A percentile compares a stretch with the other conserved stretches of the same genome.
Evolutionary conservation across 345 rosid species (phyloP).

Genomic region (Eucalyptus cloeziana): DNA sequence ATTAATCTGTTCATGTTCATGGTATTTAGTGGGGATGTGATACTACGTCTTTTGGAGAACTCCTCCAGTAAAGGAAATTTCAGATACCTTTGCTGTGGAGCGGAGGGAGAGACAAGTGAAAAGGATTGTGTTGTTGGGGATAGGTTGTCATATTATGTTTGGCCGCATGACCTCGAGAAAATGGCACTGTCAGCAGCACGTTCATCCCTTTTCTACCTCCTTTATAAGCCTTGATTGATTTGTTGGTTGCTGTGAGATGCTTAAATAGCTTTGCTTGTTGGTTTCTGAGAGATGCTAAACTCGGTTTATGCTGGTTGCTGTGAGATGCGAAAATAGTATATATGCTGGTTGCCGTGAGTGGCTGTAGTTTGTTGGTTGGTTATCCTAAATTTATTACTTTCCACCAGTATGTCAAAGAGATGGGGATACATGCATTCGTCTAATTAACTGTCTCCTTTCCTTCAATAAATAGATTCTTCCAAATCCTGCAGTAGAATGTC

Average conservation of each 20-base stretch:
- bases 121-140: background rate
- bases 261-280: background rate
- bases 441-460: background rate
- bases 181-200: background rate
- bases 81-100: background rate
- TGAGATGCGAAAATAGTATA: background rate
- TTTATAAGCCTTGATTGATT: background rate
- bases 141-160: background rate
- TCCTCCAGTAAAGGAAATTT: background rate
- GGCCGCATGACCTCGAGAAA: background rate
- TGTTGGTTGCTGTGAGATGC: background rate
- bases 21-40: background rate
- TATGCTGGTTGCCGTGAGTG: background rate
- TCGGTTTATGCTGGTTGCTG: background rate
- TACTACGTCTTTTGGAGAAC: background rate
- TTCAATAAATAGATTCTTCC: background rate
- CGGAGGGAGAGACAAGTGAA: background rate
- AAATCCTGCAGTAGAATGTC: background rate
- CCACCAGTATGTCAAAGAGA: background rate
- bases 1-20: background rate
- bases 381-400: background rate
- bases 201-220: background rate
- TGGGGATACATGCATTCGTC: background rate
- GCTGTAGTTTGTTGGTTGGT: background rate
- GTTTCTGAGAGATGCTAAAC: background rate